Base-by-base conservation (phyloP, 2,329 filamentous ascomycete species). In the Pochonia chlamydosporia region DNA sequence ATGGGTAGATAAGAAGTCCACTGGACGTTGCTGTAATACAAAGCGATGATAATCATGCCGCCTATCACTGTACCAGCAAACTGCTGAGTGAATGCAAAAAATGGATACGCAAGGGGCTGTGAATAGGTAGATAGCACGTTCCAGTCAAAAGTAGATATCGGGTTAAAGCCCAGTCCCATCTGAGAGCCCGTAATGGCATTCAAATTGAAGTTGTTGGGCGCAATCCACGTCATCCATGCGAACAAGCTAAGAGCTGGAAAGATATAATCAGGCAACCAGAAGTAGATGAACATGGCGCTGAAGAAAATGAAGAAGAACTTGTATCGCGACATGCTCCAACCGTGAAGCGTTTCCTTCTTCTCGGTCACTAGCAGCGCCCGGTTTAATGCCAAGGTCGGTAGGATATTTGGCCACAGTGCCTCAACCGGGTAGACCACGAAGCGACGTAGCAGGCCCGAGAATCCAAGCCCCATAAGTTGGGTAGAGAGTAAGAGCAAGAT, bases 211-310 rank as follows among this genome's bases (percentile, higher is more conserved):
- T 73, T 74, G 26, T 67, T 53, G 0, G 73, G 73, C 0, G 70
- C 59, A n/a, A 75, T 73, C 73, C 72, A 75, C 0, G 70, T 70
- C 62, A 74, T 74, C 71, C 72, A 76, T 56, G 70, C 70, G 57
- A 76, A 75, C 1, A 65, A 62, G 14, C 63, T 62, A 3, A 75
- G 57, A 1, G 67, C 69, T 0, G 59, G 64, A 54, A 74, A 75
- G 3, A 75, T 57, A 40, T 66, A 72, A n/a, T 66, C 65, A 0
- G 72, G 73, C 10, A 76, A 59, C 71, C 71, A 75, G 56, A 72
- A 75, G 58, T 71, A 76, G 20, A 74, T 39, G 40, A 71, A 54
- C 47, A 49, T 52, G 33, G 3, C 26, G 36, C 3, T 63, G 59
- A 74, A 72, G 25, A 56, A 55, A 36, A 60, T 37, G 13, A 69